phyloP scores from a whole-genome alignment of 352 stramenopile species.

The Phytophthora crassamura region DNA sequence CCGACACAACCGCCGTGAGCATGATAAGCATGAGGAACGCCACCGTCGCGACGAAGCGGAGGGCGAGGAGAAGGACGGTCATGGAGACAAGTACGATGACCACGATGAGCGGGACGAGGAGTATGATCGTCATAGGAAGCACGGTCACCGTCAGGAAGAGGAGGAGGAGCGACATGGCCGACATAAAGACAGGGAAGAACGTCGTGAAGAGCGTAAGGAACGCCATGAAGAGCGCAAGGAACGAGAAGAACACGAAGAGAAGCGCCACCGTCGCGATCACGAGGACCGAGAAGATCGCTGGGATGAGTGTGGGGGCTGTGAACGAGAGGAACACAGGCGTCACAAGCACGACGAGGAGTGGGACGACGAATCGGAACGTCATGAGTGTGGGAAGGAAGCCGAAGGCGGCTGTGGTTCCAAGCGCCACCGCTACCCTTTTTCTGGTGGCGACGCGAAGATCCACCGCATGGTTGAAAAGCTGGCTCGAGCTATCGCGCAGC shows the following conservation, averaged over 20 bases:
- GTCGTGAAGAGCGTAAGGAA: constrained; percentile 6
- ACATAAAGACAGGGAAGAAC: constrained; percentile 3
- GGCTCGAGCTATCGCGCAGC: constrained; percentile 37
- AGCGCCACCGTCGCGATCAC: constrained; percentile 10
- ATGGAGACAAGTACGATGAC: not conserved
- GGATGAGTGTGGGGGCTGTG: constrained; percentile 17
- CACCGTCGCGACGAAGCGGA: constrained; percentile 16
- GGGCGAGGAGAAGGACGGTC: not conserved
- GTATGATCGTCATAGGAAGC: not conserved
- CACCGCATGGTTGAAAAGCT: constrained; percentile 34
- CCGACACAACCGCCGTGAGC: not conserved
- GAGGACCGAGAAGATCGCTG: constrained; percentile 14
- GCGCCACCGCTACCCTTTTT: constrained; percentile 35
- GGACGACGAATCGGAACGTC: constrained; percentile 7
- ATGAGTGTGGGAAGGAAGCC: constrained; percentile 18
- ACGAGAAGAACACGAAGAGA: constrained; percentile 10
- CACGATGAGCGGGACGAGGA: constrained; percentile 5
- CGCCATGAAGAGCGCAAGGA: constrained; percentile 12
- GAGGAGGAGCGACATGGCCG: not conserved
- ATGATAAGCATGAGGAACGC: constrained; percentile 9
- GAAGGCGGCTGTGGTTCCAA: constrained; percentile 15
- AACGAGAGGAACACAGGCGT: constrained; percentile 13
- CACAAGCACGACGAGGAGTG: constrained; percentile 25
- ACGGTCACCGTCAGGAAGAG: constrained; percentile 19
- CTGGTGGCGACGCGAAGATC: constrained; percentile 24